Percentiles rank a stretch among this genome's conserved stretches.
Conservation (phyloP, 805 yeast genomes). For the Grigorovia humatica region DNA sequence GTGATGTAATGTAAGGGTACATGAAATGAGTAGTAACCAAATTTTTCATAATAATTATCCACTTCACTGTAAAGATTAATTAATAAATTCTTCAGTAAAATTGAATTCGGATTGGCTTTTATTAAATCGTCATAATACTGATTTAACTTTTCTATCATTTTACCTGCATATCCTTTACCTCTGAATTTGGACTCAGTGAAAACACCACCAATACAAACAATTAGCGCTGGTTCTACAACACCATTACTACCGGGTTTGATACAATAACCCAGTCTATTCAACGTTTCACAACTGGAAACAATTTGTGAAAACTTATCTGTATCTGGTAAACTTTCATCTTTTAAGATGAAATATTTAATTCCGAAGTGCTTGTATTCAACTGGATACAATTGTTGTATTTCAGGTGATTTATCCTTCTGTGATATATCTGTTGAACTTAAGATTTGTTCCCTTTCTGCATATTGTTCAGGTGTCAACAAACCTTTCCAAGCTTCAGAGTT, state of each 20-base stretch:
- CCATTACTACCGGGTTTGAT: slow-evolving; percentile 19
- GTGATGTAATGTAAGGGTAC: slow-evolving; percentile 30
- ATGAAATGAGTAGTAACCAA: slow-evolving; percentile 45
- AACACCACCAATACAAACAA: slow-evolving; percentile 50
- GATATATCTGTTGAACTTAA: slow-evolving; percentile 25
- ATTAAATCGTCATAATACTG: slow-evolving; percentile 26
- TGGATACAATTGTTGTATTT: slow-evolving; percentile 10
- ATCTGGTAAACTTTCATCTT: slow-evolving; percentile 16
- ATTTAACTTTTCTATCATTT: slow-evolving; percentile 35
- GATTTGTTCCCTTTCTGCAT: slow-evolving; percentile 29
- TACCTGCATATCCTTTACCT: slow-evolving; percentile 44
- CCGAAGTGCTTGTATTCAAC: slow-evolving; percentile 23
- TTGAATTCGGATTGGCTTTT: slow-evolving; percentile 13
- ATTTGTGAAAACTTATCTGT: slow-evolving; percentile 25
- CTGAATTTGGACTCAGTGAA: slow-evolving; percentile 41
- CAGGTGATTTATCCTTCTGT: slow-evolving; percentile 9
- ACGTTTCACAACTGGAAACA: slow-evolving; percentile 34
- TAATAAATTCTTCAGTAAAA: slow-evolving; percentile 25
- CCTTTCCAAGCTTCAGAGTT: slow-evolving; percentile 30
- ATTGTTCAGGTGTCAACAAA: slow-evolving; percentile 25
- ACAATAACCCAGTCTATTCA: slow-evolving; percentile 30
- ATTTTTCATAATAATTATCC: slow-evolving; percentile 52
- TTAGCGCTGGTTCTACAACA: slow-evolving; percentile 21
- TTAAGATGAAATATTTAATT: slow-evolving; percentile 29
- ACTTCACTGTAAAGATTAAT: slow-evolving; percentile 61